phyloP scores from a whole-genome alignment of 805 yeast genomes.

The Pichia phayaonensis region DNA sequence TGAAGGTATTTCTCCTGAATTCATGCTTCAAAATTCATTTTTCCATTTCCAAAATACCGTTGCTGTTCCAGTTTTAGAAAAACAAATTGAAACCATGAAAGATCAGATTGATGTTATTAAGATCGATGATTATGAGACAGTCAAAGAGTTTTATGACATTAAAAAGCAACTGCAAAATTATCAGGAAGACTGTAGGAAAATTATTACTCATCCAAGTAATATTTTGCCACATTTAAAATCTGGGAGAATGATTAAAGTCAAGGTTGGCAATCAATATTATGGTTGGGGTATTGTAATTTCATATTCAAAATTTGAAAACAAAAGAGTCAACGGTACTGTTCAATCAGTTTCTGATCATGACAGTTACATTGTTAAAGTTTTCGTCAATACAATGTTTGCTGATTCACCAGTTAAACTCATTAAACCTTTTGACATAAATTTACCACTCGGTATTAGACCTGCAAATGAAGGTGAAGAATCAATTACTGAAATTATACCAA shows the following conservation, averaged over 20 bases:
- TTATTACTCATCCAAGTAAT: conserved; percentile 88
- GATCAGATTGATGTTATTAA: conserved; percentile 39
- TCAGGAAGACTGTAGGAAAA: conserved; percentile 66
- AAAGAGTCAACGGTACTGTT: conserved; percentile 44
- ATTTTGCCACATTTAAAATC: conserved; percentile 76
- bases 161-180: conserved; percentile 65
- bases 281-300: conserved; percentile 96
- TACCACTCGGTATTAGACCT: conserved; percentile 87
- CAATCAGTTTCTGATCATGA: conserved; percentile 75
- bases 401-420: conserved; percentile 81
- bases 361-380: conserved; percentile 78
- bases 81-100: conserved; percentile 48
- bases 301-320: conserved; percentile 42
- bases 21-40: conserved; percentile 89
- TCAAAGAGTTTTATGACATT: conserved; percentile 78
- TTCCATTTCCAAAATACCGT: conserved; percentile 92
- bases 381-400: conserved; percentile 66
- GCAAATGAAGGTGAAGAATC: conserved; percentile 64
- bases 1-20: conserved; percentile 97
- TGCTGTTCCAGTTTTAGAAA: conserved; percentile 80
- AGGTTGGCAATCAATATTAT: conserved; percentile 57
- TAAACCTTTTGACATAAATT: conserved; percentile 66
- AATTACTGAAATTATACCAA: conserved; percentile 72
- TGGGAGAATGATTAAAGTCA: conserved; percentile 75
- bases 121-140: conserved; percentile 66